Conservation (phyloP, 345 rosid species). For the Laguncularia racemosa region DNA sequence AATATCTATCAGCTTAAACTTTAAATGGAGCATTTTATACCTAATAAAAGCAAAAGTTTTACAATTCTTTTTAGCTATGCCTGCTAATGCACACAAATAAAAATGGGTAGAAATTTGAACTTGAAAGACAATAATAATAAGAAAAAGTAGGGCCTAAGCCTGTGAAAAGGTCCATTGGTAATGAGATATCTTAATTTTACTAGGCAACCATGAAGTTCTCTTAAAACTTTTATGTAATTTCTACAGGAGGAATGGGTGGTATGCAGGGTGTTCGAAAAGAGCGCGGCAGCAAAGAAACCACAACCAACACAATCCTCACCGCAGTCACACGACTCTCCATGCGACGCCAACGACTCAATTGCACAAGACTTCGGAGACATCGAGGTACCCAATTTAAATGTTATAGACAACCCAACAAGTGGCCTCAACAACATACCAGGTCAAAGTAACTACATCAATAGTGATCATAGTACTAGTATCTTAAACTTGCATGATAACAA, state of each 20-base stretch:
- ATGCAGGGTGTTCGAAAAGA: slow-evolving; percentile 75
- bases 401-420: slow-evolving; percentile 22
- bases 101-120: too few species aligned
- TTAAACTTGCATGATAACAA: neutral
- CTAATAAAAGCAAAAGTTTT: too few species aligned
- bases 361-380: slow-evolving; percentile 67
- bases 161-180: too few species aligned
- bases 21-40: too few species aligned
- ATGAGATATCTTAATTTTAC: too few species aligned
- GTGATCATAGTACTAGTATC: slow-evolving; percentile 14
- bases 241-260: slow-evolving; percentile 93
- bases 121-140: too few species aligned
- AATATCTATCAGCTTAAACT: too few species aligned
- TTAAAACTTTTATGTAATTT: neutral
- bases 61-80: too few species aligned
- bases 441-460: slow-evolving; percentile 16
- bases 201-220: neutral
- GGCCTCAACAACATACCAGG: slow-evolving; percentile 9
- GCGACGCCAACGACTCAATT: slow-evolving; percentile 65
- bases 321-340: slow-evolving; percentile 69
- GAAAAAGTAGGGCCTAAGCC: too few species aligned
- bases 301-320: slow-evolving; percentile 51
- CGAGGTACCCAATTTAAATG: slow-evolving; percentile 46
- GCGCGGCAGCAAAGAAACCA: slow-evolving; percentile 43
- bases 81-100: too few species aligned